Evolutionary conservation across 2,329 filamentous ascomycete species (phyloP).

Genomic region (Blastomyces gilchristii): DNA sequence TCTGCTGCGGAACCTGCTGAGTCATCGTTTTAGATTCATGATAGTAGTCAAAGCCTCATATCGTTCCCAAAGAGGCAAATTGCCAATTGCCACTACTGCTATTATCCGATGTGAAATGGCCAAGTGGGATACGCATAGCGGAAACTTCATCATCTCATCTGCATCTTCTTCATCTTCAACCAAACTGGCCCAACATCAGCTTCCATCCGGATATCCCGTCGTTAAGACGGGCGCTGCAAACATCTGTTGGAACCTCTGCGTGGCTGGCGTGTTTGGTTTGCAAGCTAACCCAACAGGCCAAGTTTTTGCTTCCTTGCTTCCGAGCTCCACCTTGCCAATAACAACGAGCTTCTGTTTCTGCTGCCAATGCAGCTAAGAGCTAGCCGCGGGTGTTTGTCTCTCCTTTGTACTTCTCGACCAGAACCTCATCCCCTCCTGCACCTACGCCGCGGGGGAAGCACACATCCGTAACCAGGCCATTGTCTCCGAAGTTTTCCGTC

Average conservation of each 20-base stretch:
- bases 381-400: constrained; percentile 3
- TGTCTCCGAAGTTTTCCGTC: background rate
- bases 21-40: background rate
- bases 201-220: background rate
- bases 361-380: constrained; percentile 1
- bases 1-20: background rate
- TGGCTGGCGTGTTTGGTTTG: background rate
- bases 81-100: background rate
- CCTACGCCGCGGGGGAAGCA: constrained; percentile 3
- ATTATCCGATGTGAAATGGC: background rate
- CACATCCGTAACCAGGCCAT: background rate
- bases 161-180: background rate
- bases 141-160: background rate
- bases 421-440: constrained; percentile 5
- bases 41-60: background rate
- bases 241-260: background rate
- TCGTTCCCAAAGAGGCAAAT: background rate
- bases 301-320: background rate
- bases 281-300: constrained; percentile 1
- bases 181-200: background rate
- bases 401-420: constrained; percentile 8
- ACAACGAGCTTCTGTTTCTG: background rate
- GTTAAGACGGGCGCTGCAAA: background rate
- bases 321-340: constrained; percentile 5
- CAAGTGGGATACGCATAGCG: background rate